These are phyloP conservation scores for Fibroporia radiculosa DNA, from an alignment of 768 basidiomycete genomes.

Conservation along the genomic window DNA sequence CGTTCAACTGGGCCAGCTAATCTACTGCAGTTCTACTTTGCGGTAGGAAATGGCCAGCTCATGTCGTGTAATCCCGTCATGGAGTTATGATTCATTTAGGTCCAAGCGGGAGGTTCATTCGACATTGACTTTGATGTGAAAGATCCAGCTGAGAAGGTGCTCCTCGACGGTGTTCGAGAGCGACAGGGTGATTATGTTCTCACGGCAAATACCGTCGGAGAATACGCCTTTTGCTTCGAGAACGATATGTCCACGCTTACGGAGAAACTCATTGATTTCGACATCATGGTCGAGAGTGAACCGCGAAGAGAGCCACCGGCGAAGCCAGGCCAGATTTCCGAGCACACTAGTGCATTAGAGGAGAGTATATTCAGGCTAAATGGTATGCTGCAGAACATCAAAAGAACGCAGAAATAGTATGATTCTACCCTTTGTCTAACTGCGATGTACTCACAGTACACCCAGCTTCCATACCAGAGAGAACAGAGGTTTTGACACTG, in stretches of 20 bases:
- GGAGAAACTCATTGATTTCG: slow-evolving; percentile 91
- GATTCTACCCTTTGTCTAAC: slow-evolving; percentile 25
- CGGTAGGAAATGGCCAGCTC: slow-evolving; percentile 57
- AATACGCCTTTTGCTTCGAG: slow-evolving; percentile 95
- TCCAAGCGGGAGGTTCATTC: slow-evolving; percentile 96
- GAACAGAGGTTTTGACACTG: slow-evolving; percentile 88
- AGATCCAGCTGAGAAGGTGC: slow-evolving; percentile 80
- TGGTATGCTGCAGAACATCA: slow-evolving; percentile 81
- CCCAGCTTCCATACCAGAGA: slow-evolving; percentile 89
- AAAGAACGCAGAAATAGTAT: slow-evolving; percentile 90
- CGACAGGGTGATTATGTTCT: slow-evolving; percentile 96
- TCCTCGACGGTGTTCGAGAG: slow-evolving; percentile 84
- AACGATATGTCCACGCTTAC: slow-evolving; percentile 95
- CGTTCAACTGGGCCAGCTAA: slow-evolving; percentile 4
- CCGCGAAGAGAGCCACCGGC: slow-evolving; percentile 85
- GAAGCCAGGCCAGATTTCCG: slow-evolving; percentile 80
- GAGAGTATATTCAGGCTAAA: slow-evolving; percentile 93
- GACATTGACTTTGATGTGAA: slow-evolving; percentile 93
- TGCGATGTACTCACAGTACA: neutral
- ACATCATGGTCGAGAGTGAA: slow-evolving; percentile 98
- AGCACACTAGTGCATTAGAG: slow-evolving; percentile 89
- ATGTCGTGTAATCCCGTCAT: neutral
- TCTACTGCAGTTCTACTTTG: slow-evolving; percentile 87
- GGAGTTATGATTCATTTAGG: slow-evolving; percentile 33
- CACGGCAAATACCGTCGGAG: slow-evolving; percentile 85